A percentile compares a stretch with the other conserved stretches of the same genome.
phyloP scores from a whole-genome alignment of 306 rosid genomes.

The Cicer pinnatifidum region DNA sequence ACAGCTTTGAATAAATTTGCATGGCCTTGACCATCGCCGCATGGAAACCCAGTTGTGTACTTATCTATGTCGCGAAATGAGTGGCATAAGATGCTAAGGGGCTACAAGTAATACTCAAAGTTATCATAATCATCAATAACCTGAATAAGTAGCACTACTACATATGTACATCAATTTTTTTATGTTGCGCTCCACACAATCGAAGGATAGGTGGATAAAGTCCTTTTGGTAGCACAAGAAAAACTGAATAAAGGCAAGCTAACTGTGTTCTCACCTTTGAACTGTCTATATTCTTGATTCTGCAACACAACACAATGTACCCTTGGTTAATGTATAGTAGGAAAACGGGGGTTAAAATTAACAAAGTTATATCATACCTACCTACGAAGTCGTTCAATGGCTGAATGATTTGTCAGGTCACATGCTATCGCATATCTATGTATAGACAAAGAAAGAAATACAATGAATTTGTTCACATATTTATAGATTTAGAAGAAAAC shows the following conservation, averaged over 20 bases:
- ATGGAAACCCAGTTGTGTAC: slow-evolving; percentile 84
- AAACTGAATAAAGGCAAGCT: slow-evolving; percentile 34
- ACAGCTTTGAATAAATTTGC: slow-evolving; percentile 75
- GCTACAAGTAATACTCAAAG: slow-evolving; percentile 55
- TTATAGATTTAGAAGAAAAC: not conserved
- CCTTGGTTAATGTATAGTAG: slow-evolving; percentile 40
- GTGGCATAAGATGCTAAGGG: slow-evolving; percentile 92
- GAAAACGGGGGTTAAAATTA: not conserved
- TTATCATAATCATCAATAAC: slow-evolving; percentile 23
- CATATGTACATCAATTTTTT: not conserved
- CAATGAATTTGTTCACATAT: not conserved
- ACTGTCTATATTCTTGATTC: slow-evolving; percentile 84
- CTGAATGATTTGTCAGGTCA: slow-evolving; percentile 76
- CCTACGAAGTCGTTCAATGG: slow-evolving; percentile 94
- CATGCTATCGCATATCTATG: slow-evolving; percentile 83
- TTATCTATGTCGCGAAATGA: slow-evolving; percentile 88
- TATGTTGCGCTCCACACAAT: slow-evolving; percentile 16
- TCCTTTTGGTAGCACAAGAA: slow-evolving; percentile 29
- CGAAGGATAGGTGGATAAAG: not conserved
- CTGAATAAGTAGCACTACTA: slow-evolving; percentile 22
- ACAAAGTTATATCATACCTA: slow-evolving; percentile 37
- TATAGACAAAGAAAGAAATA: slow-evolving; percentile 20
- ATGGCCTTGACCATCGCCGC: slow-evolving; percentile 91
- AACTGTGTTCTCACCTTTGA: slow-evolving; percentile 65
- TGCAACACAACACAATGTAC: slow-evolving; percentile 57